phyloP scores from a whole-genome alignment of 2,329 filamentous ascomycete genomes.

The Penicillium fuscoglaucum region DNA sequence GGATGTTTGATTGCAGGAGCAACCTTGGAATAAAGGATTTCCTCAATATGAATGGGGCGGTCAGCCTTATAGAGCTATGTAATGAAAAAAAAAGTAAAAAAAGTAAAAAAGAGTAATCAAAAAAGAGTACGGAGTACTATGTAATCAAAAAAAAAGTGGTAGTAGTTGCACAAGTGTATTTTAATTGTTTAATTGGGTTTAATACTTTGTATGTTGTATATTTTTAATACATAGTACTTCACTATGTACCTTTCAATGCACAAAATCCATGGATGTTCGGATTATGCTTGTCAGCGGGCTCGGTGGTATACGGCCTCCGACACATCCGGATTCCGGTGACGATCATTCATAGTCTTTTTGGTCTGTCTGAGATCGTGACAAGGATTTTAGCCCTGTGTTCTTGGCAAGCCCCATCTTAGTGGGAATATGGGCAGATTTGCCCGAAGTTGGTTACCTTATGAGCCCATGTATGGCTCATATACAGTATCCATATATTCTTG shows the following conservation, averaged over 20 bases:
- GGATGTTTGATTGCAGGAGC: neutral
- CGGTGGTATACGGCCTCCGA: slow-evolving; percentile 19
- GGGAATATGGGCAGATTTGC: neutral
- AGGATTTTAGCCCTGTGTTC: neutral
- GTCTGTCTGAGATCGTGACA: neutral
- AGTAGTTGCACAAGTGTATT: neutral
- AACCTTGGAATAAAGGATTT: neutral
- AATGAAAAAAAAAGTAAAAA: neutral
- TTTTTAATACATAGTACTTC: no score
- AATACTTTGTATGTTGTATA: no score
- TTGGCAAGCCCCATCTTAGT: slow-evolving; percentile 5
- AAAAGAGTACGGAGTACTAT: neutral
- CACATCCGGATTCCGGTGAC: slow-evolving; percentile 14
- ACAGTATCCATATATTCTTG: neutral
- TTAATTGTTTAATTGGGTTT: neutral
- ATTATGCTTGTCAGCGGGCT: slow-evolving; percentile 9
- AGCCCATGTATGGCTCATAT: neutral
- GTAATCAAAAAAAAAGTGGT: neutral
- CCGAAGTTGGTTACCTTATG: neutral
- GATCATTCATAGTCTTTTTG: neutral
- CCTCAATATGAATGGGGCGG: slow-evolving; percentile 11
- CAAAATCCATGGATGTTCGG: neutral
- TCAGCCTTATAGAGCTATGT: slow-evolving; percentile 24
- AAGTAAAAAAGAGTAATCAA: neutral
- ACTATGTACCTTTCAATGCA: neutral